Base-by-base conservation (phyloP, 169 alveolate species). In the Cryptosporidium baileyi region DNA sequence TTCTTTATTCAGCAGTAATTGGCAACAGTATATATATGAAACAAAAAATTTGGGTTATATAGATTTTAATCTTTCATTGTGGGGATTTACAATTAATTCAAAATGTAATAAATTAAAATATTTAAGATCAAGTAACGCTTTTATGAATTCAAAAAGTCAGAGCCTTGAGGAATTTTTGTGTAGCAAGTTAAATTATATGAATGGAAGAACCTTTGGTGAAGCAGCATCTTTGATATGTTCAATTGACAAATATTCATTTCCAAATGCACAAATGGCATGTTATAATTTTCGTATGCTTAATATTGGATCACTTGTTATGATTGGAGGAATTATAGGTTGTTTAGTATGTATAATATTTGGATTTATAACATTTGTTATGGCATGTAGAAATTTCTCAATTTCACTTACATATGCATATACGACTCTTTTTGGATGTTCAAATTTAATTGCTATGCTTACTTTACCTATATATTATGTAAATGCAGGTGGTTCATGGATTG, bases 401-500 rank as follows among this genome's bases (percentile, higher is more conserved):
- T 41, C 51, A 5, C 65, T 74, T n/a, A 54, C 85, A 2, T 74
- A 74, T 57, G 85, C 85, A 24, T 74, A 74, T 74, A 74, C 67
- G 40, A 59, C 61, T 22, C 49, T 74, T 19, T 74, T 74, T 57
- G 85, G 85, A 0, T 74, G 85, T 45, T 51, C 85, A 26, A 74
- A 74, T 74, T 47, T 74, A 13, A 74, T 74, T 54, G 85, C 85
- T 30, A 74, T 74, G 51, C 28, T 74, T 22, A 40, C 67, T 19
- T 38, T 74, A 22, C 85, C 85, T 2, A 51, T 74, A 52, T 74
- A 74, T 57, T 74, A 74, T 45, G 67, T 74, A 36, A 74, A 74
- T 74, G 85, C 85, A 32, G 85, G 85, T 19, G 85, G 85, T 22
- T 51, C 85, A 9, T 74, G 85, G 85, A 74, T 74, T 22, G 85